Base-by-base conservation (phyloP, 1,139 yeast genomes). In the Wickerhamiella pararugosa region DNA sequence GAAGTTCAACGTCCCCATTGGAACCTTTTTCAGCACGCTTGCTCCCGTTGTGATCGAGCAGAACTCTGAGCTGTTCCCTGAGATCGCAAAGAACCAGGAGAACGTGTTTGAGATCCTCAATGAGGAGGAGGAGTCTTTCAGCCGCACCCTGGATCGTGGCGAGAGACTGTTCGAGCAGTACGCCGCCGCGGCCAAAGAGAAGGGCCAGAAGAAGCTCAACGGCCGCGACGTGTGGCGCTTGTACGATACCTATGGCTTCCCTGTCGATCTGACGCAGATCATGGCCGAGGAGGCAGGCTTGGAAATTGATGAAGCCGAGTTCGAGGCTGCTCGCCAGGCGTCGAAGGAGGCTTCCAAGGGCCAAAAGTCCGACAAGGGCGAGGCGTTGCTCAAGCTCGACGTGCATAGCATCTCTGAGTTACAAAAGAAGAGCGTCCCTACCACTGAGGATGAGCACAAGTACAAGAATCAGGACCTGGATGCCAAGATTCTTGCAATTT, bases 211-310 rank as follows among this genome's bases (percentile, higher is more conserved):
- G 62, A 74, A 80, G 34, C 71, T 90, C 49, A 75, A 83, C 41
- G 99, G 99, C 60, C 79, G 75, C 56, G 96, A 90, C 58, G 98
- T 90, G 34, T 90, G 99, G 99, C 76, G 99, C 65, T 70, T 90
- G 56, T 92, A 92, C 55, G 99, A 90, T 57, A 92, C 99, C n/a
- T 90, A 87, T 58, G 99, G 99, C 45, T 90, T 90, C 81, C 99
- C 99, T 35, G 96, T 86, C 43, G 99, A 90, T 65, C 75, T 90
- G 61, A 92, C 98, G 34, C 76, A 94, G 60, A 73, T 90, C 59
- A 92, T 90, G 98, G 98, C 98, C 37, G 97, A 87, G 64, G 99
- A 90, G 66, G 84, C 92, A 45, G 94, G 93, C n/a, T 72, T 90
- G 54, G 79, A 77, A 54, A 87, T 90, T 52, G 96, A 90, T 60